phyloP scores from a whole-genome alignment of 2,329 filamentous ascomycete species.

The Phyllosticta citriasiana region DNA sequence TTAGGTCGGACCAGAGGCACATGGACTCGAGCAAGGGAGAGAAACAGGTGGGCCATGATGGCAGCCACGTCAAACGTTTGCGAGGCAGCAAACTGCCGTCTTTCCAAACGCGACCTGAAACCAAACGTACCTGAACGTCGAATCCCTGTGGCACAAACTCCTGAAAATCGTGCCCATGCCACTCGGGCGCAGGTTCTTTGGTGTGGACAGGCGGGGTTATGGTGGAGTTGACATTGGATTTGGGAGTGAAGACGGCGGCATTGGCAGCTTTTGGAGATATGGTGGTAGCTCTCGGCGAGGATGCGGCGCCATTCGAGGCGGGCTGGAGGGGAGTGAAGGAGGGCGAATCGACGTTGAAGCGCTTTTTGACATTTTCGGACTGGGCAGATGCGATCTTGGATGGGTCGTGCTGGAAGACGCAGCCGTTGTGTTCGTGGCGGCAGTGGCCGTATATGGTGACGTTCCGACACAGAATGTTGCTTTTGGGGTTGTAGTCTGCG shows the following conservation, averaged over 20 bases:
- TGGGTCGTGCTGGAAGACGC: slow-evolving; percentile 80
- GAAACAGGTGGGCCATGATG: background rate
- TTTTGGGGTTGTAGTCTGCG: slow-evolving; percentile 26
- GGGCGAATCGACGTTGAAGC: slow-evolving; percentile 90
- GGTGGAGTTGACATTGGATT: slow-evolving; percentile 31
- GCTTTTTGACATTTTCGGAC: slow-evolving; percentile 53
- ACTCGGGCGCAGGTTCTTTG: slow-evolving; percentile 39
- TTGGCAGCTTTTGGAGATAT: slow-evolving; percentile 87
- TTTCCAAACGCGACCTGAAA: slow-evolving; percentile 3
- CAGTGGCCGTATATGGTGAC: slow-evolving; percentile 90
- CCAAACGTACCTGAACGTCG: slow-evolving; percentile 36
- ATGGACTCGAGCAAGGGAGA: background rate
- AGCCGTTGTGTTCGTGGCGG: slow-evolving; percentile 74
- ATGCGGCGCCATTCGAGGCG: slow-evolving; percentile 37
- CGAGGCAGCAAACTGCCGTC: background rate
- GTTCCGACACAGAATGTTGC: slow-evolving; percentile 86
- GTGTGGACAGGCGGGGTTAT: slow-evolving; percentile 28
- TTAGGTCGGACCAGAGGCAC: background rate
- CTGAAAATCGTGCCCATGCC: slow-evolving; percentile 38
- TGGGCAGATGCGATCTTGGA: slow-evolving; percentile 46
- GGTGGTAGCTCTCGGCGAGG: slow-evolving; percentile 53
- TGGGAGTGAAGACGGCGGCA: slow-evolving; percentile 75
- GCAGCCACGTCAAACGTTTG: background rate
- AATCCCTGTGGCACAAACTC: slow-evolving; percentile 49
- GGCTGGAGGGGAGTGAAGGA: slow-evolving; percentile 70